Evolutionary conservation across 108 stramenopile species (phyloP).

Genomic region (Skeletonema potamos): DNA sequence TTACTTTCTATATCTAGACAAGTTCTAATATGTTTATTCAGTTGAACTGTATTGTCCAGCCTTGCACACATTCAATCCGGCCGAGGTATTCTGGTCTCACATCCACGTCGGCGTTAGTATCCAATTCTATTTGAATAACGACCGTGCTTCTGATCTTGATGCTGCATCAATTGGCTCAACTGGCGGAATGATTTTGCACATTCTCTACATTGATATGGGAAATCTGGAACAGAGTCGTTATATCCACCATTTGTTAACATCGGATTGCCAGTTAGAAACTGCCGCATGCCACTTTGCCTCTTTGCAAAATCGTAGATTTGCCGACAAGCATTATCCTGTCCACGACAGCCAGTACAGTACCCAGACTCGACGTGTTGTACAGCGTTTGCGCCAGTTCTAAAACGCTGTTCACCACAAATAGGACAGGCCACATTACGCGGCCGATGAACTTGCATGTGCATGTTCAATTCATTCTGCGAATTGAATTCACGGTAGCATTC

Average conservation of each 20-base stretch:
- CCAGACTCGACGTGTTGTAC: constrained; percentile 78
- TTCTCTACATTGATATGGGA: constrained; percentile 59
- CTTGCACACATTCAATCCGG: neutral
- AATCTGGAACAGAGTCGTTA: constrained; percentile 49
- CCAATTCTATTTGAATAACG: neutral
- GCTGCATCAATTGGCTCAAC: constrained; percentile 72
- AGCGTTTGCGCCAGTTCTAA: constrained; percentile 67
- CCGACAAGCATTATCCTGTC: constrained; percentile 55
- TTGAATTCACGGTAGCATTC: constrained; percentile 54
- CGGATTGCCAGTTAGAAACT: constrained; percentile 44
- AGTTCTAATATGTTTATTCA: too few relatives aligned
- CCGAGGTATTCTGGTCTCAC: too few relatives aligned
- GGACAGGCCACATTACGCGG: constrained; percentile 68
- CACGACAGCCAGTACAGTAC: constrained; percentile 59
- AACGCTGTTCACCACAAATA: constrained; percentile 61
- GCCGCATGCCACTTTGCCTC: constrained; percentile 37
- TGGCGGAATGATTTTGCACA: constrained; percentile 60
- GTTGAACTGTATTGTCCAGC: too few relatives aligned
- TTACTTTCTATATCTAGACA: too few relatives aligned
- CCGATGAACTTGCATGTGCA: constrained; percentile 81
- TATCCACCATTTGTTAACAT: constrained; percentile 49
- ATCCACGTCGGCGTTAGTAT: neutral
- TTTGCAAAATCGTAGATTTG: constrained; percentile 64
- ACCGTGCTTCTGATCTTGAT: constrained; percentile 64
- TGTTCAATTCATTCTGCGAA: constrained; percentile 56